A percentile compares a stretch with the other conserved stretches of the same genome.
These are phyloP conservation scores for Hypoxylon sp. DNA, from an alignment of 2,329 filamentous ascomycete genomes.

Conservation along the genomic window DNA sequence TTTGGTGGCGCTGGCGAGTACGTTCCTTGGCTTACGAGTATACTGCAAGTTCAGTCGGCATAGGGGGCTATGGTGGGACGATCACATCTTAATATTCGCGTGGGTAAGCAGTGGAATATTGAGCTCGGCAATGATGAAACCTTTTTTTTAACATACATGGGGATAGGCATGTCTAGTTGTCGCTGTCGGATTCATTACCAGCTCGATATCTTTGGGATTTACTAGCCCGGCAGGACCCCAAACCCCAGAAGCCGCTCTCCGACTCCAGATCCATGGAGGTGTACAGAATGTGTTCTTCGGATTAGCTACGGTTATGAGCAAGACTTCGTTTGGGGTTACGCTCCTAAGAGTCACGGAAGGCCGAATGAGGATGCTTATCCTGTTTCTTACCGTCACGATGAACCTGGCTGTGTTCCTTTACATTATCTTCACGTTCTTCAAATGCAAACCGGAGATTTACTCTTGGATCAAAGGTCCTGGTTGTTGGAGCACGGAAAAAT, in stretches of 20 bases:
- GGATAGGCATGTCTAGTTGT: slow-evolving; percentile 30
- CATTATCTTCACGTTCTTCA: slow-evolving; percentile 46
- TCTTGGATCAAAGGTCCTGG: slow-evolving; percentile 42
- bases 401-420: slow-evolving; percentile 45
- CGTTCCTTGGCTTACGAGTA: slow-evolving; percentile 43
- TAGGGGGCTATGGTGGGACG: slow-evolving; percentile 49
- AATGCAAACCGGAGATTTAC: slow-evolving; percentile 43
- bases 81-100: slow-evolving; percentile 44
- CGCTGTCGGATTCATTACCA: slow-evolving; percentile 40
- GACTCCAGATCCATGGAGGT: slow-evolving; percentile 45
- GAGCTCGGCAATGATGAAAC: not conserved
- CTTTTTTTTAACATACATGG: slow-evolving; percentile 11
- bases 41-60: slow-evolving; percentile 46
- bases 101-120: slow-evolving; percentile 34
- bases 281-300: slow-evolving; percentile 46
- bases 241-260: slow-evolving; percentile 21
- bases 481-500: slow-evolving; percentile 44
- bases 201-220: slow-evolving; percentile 43
- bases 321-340: slow-evolving; percentile 48
- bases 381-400: slow-evolving; percentile 39
- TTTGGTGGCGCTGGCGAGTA: slow-evolving; percentile 38
- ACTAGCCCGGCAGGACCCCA: slow-evolving; percentile 39
- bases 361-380: slow-evolving; percentile 32
- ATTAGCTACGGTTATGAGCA: slow-evolving; percentile 43
- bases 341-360: slow-evolving; percentile 44